Conservation (phyloP, 78 protist genomes). For the Chrysochromulina parva region DNA sequence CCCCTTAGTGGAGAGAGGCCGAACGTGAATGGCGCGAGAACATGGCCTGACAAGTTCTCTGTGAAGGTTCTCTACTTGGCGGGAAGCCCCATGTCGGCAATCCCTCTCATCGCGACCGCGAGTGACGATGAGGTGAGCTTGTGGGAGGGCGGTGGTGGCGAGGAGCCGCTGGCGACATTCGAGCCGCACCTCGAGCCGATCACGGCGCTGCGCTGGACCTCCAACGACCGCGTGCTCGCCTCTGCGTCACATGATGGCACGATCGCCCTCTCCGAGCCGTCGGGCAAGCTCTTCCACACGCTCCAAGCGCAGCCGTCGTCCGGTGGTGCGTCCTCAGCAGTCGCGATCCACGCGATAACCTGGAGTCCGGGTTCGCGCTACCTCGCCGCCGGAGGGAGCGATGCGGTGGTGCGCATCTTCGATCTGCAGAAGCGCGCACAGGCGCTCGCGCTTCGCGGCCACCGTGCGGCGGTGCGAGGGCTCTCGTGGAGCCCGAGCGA, state of each 20-base stretch:
- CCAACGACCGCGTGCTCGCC: not conserved
- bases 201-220: no score
- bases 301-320: not conserved
- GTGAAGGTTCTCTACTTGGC: no score
- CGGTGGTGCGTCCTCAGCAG: not conserved
- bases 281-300: not conserved
- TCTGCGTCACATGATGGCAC: not conserved
- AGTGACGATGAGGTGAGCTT: no score
- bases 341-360: not conserved
- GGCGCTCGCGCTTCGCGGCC: constrained; percentile 19
- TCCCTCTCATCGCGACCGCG: no score
- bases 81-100: no score
- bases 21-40: no score
- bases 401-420: not conserved
- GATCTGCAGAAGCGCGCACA: constrained; percentile 4
- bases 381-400: not conserved
- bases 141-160: no score
- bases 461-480: not conserved
- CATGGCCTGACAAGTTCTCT: no score
- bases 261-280: not conserved
- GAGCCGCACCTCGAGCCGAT: no score
- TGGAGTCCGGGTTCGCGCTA: constrained; percentile 21
- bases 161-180: no score
- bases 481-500: constrained; percentile 8
- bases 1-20: no score